Base-by-base conservation (phyloP, 2,329 filamentous ascomycete species). In the Ophiobolus disseminans region DNA sequence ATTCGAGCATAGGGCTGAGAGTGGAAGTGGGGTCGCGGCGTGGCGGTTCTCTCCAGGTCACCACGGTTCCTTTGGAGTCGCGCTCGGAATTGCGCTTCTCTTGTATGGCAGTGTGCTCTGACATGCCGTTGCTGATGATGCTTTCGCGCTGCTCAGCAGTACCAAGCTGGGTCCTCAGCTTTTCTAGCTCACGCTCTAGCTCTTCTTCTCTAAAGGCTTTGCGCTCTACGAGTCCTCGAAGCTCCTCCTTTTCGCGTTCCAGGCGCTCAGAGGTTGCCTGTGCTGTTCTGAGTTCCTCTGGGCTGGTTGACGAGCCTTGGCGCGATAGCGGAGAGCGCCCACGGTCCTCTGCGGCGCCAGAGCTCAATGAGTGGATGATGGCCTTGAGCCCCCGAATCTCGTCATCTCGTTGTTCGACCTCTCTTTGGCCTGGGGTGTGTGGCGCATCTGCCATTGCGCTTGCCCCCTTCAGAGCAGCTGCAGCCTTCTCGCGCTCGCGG, bases 301-400 rank as follows among this genome's bases (percentile, higher is more conserved):
- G 54, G 14, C 67, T 72, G 34, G 50, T 63, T 36, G 51, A 53
- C 3, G 63, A 64, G 8, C 53, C 61, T 48, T 57, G 58, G 37
- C 65, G 68, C 32, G 71, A 62, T 39, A 63, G 60, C 25, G 66
- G 71, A 32, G 62, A 69, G 31, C 64, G 66, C 3, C 53, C 55
- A 26, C 66, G 66, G 16, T 72, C 68, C 21, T 70, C 77, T 9
- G 86, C 83, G 21, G 53, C 60, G 59, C 90, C 90, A 53, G 91
- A 83, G 71, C 91, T 96, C 28, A 99, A 80, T 14, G 91, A 96
- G 75, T 97, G 93, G 52, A 99, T 97, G 68, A 99, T 97, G 34
- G 94, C 93, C 75, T 97, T 99, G 57, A 99, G 82, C 37, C 94
- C 94, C 54, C 93, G 85, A 66, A 99, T 97, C 77, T 99, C 94